phyloP scores from a whole-genome alignment of 1,284 basidiomycete species.

The Ganoderma lingzhi region DNA sequence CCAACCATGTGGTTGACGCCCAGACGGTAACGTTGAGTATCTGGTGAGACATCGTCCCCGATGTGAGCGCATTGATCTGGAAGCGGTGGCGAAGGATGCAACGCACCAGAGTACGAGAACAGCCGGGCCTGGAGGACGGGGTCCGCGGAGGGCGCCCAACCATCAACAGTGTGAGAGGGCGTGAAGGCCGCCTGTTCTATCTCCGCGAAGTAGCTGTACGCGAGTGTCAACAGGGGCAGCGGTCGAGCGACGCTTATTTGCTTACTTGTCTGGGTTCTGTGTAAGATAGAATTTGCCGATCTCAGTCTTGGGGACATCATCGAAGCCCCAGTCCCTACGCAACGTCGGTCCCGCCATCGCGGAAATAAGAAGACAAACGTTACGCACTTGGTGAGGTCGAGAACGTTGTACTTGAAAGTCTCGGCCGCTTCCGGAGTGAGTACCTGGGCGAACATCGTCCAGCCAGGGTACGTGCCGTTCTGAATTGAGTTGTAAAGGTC shows the following conservation, averaged over 20 bases:
- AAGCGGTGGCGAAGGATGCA: neutral
- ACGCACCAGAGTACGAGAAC: slow-evolving; percentile 47
- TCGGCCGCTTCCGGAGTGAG: slow-evolving; percentile 90
- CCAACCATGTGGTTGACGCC: slow-evolving; percentile 48
- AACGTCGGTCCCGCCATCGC: neutral
- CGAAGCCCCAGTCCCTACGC: slow-evolving; percentile 41
- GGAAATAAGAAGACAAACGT: neutral
- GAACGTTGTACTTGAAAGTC: slow-evolving; percentile 78
- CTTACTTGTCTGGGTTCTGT: slow-evolving; percentile 77
- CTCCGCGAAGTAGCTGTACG: slow-evolving; percentile 74
- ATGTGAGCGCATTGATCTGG: neutral
- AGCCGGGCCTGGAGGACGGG: slow-evolving; percentile 54
- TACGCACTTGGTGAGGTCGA: slow-evolving; percentile 84
- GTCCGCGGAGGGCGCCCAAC: slow-evolving; percentile 52
- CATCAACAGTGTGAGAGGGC: slow-evolving; percentile 75
- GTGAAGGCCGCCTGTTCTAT: slow-evolving; percentile 88
- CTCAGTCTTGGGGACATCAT: slow-evolving; percentile 69
- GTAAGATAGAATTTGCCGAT: slow-evolving; percentile 89
- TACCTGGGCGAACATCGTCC: slow-evolving; percentile 86
- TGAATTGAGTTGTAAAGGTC: slow-evolving; percentile 85
- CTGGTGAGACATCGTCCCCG: slow-evolving; percentile 19
- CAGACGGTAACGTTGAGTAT: slow-evolving; percentile 49
- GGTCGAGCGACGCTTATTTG: neutral
- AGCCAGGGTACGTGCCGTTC: slow-evolving; percentile 75
- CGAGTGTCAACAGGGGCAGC: slow-evolving; percentile 5